These are phyloP conservation scores for Aspergillus pseudonomiae DNA, from an alignment of 2,329 filamentous ascomycete species.

Conservation along the genomic window DNA sequence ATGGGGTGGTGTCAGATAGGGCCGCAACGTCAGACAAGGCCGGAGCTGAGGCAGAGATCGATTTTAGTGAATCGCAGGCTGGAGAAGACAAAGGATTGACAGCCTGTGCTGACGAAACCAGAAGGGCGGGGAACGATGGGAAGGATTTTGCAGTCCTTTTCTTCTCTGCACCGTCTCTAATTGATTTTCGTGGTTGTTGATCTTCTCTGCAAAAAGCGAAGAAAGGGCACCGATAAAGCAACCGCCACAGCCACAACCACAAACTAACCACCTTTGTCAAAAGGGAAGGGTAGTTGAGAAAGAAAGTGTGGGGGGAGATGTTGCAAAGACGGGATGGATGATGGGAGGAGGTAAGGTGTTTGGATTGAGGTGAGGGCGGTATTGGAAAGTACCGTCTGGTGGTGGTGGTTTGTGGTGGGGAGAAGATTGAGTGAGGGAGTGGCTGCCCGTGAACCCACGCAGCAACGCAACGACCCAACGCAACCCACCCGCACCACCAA, in stretches of 20 bases:
- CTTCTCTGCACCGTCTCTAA: constrained; percentile 2
- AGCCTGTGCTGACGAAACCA: constrained; percentile 23
- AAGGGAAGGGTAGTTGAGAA: constrained; percentile 11
- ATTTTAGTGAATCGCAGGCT: constrained; percentile 22
- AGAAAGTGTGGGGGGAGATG: constrained; percentile 3
- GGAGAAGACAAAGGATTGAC: constrained; percentile 29
- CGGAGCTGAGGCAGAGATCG: constrained; percentile 18
- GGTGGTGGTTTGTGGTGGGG: constrained; percentile 19
- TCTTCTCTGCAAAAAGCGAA: constrained; percentile 4
- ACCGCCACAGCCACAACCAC: constrained; percentile 16
- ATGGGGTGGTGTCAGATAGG: constrained; percentile 18
- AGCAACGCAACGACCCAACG: constrained; percentile 9
- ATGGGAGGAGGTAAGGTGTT: constrained; percentile 17
- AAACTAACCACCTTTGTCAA: constrained; percentile 18
- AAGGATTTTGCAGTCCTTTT: constrained; percentile 1
- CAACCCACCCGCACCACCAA: constrained; percentile 12
- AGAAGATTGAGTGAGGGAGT: constrained; percentile 15
- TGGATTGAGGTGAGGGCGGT: constrained; percentile 14
- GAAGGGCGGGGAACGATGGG: constrained; percentile 9
- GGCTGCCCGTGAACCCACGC: constrained; percentile 23
- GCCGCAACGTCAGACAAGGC: constrained; percentile 24
- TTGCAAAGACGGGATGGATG: constrained; percentile 15
- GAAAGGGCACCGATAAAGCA: constrained; percentile 1
- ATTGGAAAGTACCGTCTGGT: constrained; percentile 22
- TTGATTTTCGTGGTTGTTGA: constrained; percentile 4